Base-by-base conservation (phyloP, 305 asterid genomes). In the Plantago rigida region DNA sequence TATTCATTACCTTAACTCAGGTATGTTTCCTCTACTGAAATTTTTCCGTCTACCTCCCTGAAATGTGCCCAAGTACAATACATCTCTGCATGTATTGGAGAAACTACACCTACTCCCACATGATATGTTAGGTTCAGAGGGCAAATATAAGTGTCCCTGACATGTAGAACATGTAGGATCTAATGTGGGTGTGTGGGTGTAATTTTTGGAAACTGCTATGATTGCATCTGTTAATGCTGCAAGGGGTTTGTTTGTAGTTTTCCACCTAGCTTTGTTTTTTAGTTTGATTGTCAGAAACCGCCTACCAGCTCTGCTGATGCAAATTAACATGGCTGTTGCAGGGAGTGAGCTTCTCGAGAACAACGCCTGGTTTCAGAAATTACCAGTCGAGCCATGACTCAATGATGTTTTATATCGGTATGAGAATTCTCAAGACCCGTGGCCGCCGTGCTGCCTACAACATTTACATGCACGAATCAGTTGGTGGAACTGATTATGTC, bases 271-370 rank as follows among this genome's bases (percentile, higher is more conserved):
- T 36, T 36, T 36, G 44, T 36, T 36, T 6, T 36, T 5, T 36
- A 36, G 44, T 36, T 36, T 5, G 44, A 41, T 41, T 41, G 12
- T 41, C 46, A 9, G 13, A 9, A 41, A 41, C 46, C 7, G 13
- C 9, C 13, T 10, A 41, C 46, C 3, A 9, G 46, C 46, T 41
- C 3, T 41, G 46, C 46, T 41, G 10, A 41, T 41, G 12, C 46
- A 41, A 41, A 7, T 11, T 41, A 41, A 41, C 46, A 41, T 62
- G 55, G 5, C 54, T 52, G 2, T 77, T n/a, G 69, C 7, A 93
- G 99, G 97, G 99, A 3, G 99, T 93, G 79, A 87, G 97, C 85
- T 93, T 93, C 81, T 89, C 99, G 13, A 87, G 99, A 78, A 93
- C 96, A n/a, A 78, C 99, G 13, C 84, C 99, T 34, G 96, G 97